Evolutionary conservation across 768 basidiomycete genomes (phyloP).

Genomic region (Xerocomus spinulosus): DNA sequence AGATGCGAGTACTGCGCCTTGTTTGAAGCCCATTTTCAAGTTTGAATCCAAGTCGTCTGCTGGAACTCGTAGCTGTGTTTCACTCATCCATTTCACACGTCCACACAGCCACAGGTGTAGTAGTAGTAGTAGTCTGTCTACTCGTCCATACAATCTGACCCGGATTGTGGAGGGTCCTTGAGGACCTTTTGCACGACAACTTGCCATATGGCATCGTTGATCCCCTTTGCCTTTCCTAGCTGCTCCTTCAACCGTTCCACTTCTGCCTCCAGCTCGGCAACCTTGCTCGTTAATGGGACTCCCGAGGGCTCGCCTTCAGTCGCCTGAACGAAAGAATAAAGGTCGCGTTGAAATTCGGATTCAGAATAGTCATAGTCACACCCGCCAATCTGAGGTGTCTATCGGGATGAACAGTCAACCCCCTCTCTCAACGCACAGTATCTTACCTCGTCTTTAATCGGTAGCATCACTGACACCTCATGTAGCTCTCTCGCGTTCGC

Average conservation of each 20-base stretch:
- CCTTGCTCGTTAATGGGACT: constrained; percentile 47
- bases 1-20: constrained; percentile 83
- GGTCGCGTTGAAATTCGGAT: constrained; percentile 60
- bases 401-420: background rate
- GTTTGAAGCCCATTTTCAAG: constrained; percentile 81
- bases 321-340: constrained; percentile 60
- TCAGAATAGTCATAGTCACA: constrained; percentile 38
- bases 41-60: constrained; percentile 1
- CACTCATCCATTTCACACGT: constrained; percentile 14
- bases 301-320: constrained; percentile 25
- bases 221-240: constrained; percentile 78
- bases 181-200: constrained; percentile 66
- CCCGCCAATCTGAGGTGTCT: constrained; percentile 16
- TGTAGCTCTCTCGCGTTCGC: constrained; percentile 61
- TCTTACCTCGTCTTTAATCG: constrained; percentile 41
- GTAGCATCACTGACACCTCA: constrained; percentile 62
- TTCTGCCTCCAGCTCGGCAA: constrained; percentile 70
- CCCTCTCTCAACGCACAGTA: background rate
- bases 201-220: constrained; percentile 95
- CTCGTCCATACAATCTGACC: constrained; percentile 10
- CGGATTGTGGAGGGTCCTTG: constrained; percentile 6
- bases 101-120: constrained; percentile 16
- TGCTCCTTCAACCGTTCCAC: constrained; percentile 61
- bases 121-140: background rate
- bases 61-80: background rate